phyloP scores from a whole-genome alignment of 192 early-diverging fungal species.

The Coemansia sp. region DNA sequence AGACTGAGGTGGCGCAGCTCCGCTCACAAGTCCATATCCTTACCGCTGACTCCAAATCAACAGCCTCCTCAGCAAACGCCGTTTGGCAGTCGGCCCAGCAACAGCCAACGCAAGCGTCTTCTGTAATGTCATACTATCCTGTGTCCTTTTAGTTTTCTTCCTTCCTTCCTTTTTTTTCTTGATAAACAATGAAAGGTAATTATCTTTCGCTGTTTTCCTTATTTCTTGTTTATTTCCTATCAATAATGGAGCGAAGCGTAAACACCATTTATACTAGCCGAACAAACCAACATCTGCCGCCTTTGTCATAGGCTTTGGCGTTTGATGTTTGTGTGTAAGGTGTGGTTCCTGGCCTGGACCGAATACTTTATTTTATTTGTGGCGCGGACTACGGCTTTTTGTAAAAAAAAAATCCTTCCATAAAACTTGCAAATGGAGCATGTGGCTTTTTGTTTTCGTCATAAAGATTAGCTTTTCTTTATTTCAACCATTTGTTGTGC shows the following conservation, averaged over 20 bases:
- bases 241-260: conserved; percentile 3
- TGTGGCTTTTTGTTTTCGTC: not conserved
- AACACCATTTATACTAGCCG: not conserved
- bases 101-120: not conserved
- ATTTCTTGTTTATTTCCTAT: conserved; percentile 7
- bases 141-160: conserved; percentile 8
- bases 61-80: not conserved
- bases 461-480: too few relatives aligned
- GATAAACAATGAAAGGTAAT: conserved; percentile 4
- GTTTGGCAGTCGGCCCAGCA: conserved; percentile 4
- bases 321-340: not conserved
- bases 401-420: not conserved
- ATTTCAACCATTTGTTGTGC: too few relatives aligned
- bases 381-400: not conserved
- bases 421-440: not conserved
- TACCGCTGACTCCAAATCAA: not conserved
- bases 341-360: not conserved
- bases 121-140: conserved; percentile 1
- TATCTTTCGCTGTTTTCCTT: conserved; percentile 3
- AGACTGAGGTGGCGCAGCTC: conserved; percentile 38
- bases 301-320: not conserved
- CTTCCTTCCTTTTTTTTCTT: conserved; percentile 1
- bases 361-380: not conserved
- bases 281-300: not conserved
- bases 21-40: conserved; percentile 4